These are phyloP conservation scores for Paracoccidioides brasiliensis DNA, from an alignment of 2,329 filamentous ascomycete genomes.

Conservation along the genomic window DNA sequence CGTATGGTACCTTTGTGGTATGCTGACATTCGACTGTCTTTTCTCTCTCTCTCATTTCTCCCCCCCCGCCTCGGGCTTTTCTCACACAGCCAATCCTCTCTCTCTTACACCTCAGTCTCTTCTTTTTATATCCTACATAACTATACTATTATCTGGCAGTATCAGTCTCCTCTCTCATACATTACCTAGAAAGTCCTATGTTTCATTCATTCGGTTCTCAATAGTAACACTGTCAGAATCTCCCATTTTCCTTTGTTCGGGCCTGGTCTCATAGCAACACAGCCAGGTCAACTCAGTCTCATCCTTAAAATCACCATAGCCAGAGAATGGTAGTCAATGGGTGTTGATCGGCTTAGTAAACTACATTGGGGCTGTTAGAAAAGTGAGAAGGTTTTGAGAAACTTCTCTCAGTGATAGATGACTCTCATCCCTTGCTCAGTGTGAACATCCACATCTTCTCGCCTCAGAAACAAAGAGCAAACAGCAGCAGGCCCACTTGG, in stretches of 20 bases:
- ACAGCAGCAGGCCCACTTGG: neutral
- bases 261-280: neutral
- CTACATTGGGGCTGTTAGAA: neutral
- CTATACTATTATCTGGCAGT: neutral
- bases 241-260: neutral
- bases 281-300: neutral
- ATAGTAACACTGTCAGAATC: neutral
- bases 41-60: neutral
- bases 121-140: neutral
- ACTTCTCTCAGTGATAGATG: neutral
- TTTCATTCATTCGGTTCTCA: neutral
- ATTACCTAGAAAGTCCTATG: neutral
- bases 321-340: neutral
- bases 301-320: neutral
- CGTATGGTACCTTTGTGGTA: too few relatives aligned
- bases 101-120: neutral
- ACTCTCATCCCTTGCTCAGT: neutral
- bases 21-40: neutral
- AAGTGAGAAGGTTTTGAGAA: neutral
- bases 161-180: neutral
- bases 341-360: neutral
- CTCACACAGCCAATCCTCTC: neutral
- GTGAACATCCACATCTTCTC: neutral
- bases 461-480: neutral
- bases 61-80: neutral